A percentile compares a stretch with the other conserved stretches of the same genome.
Conservation (phyloP, 1,284 basidiomycete species). For the Tausonia pullulans region DNA sequence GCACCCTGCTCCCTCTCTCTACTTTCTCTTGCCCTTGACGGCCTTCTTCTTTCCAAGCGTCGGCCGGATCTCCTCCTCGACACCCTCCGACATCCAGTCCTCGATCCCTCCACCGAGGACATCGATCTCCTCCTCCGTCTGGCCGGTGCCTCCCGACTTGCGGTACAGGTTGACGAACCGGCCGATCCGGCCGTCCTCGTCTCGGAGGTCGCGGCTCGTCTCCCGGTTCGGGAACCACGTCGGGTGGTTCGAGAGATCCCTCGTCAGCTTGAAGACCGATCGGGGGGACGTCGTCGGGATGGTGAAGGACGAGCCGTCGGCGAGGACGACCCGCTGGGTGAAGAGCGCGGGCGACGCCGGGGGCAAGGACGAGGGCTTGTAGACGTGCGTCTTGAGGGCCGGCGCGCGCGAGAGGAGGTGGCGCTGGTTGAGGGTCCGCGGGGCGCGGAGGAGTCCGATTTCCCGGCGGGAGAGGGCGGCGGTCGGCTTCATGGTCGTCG, state of each 20-base stretch:
- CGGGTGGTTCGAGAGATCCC: conserved; percentile 65
- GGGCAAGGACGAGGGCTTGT: conserved; percentile 4
- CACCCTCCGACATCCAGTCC: conserved; percentile 16
- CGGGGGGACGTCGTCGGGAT: conserved; percentile 69
- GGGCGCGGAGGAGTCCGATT: neutral
- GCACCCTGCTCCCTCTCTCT: neutral
- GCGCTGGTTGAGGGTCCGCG: neutral
- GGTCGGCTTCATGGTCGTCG: neutral
- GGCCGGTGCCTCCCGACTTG: neutral
- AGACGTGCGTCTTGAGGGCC: conserved; percentile 2
- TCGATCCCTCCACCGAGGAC: conserved; percentile 10
- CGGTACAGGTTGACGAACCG: conserved; percentile 58
- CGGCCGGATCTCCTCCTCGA: conserved; percentile 1
- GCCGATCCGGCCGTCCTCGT: conserved; percentile 55
- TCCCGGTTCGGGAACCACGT: conserved; percentile 52
- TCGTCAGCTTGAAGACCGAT: conserved; percentile 52
- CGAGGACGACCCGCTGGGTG: conserved; percentile 60
- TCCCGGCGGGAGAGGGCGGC: neutral
- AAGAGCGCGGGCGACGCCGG: conserved; percentile 44
- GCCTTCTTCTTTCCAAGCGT: neutral
- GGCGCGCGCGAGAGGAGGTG: neutral
- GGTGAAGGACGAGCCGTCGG: conserved; percentile 64
- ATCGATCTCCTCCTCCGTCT: neutral
- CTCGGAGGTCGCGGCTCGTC: conserved; percentile 30
- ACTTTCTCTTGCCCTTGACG: neutral